Percentiles rank a stretch among this genome's conserved stretches.
Conservation (phyloP, 2,329 filamentous ascomycete species). For the Aspergillus clavatus region DNA sequence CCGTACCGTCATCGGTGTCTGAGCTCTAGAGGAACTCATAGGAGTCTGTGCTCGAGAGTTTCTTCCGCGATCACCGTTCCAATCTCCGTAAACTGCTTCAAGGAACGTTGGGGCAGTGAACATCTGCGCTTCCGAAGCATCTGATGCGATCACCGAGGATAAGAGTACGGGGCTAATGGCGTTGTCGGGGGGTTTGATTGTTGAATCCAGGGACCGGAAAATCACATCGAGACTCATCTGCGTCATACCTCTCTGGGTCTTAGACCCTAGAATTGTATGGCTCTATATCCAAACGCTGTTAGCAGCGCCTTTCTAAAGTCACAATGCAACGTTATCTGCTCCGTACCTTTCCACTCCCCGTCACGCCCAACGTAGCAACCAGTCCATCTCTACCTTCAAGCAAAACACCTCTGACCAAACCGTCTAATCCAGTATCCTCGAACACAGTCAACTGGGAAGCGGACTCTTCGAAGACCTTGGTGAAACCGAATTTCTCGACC, state of each 20-base stretch:
- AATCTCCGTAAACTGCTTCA: conserved; percentile 70
- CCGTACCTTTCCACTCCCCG: conserved; percentile 89
- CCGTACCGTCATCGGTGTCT: conserved; percentile 43
- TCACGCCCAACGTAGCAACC: conserved; percentile 86
- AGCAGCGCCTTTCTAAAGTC: conserved; percentile 6
- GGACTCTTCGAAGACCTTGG: conserved; percentile 83
- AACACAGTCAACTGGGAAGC: conserved; percentile 84
- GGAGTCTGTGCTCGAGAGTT: conserved; percentile 65
- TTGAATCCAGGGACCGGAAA: conserved; percentile 72
- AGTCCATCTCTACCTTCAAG: conserved; percentile 82
- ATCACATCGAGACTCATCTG: conserved; percentile 88
- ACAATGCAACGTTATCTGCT: neutral
- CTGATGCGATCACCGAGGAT: conserved; percentile 68
- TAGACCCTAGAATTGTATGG: conserved; percentile 90
- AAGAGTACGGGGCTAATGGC: conserved; percentile 57
- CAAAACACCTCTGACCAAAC: conserved; percentile 75
- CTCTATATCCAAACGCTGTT: conserved; percentile 54
- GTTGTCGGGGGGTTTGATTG: conserved; percentile 59
- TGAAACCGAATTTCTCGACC: conserved; percentile 92
- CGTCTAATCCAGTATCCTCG: conserved; percentile 67
- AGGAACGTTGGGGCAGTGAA: conserved; percentile 71
- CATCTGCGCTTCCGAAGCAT: conserved; percentile 75
- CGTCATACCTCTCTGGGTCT: conserved; percentile 78
- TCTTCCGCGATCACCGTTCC: conserved; percentile 51
- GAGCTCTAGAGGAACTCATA: conserved; percentile 50